Conservation (phyloP, 2,329 filamentous ascomycete genomes). For the Ophiocordyceps camponoti-saundersi region DNA sequence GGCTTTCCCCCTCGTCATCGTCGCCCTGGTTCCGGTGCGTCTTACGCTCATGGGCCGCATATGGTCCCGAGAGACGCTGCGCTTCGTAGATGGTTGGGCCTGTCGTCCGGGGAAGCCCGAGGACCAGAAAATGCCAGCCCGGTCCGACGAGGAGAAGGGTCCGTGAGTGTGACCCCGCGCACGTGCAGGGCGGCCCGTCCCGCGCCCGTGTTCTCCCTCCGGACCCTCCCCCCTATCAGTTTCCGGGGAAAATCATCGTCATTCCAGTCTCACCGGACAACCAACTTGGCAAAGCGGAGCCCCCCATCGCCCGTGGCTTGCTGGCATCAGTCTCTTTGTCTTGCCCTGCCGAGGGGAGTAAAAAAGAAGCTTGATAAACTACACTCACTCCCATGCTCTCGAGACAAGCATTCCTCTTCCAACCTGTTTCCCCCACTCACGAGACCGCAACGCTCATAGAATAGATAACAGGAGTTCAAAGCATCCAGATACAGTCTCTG, state of each 20-base stretch:
- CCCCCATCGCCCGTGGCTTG: no score
- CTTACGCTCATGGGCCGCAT: conserved; percentile 41
- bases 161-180: conserved; percentile 4
- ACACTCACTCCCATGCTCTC: background rate
- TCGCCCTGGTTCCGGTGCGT: conserved; percentile 45
- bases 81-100: conserved; percentile 26
- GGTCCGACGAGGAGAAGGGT: conserved; percentile 1
- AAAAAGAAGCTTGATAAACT: background rate
- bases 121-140: conserved; percentile 10
- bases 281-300: background rate
- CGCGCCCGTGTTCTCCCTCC: background rate
- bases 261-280: background rate
- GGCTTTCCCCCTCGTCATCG: conserved; percentile 46
- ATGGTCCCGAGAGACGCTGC: conserved; percentile 40
- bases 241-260: background rate
- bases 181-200: background rate
- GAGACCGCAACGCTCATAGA: background rate
- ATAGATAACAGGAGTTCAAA: no score
- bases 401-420: background rate
- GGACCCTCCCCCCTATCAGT: no score
- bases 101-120: conserved; percentile 36
- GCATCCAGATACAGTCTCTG: background rate
- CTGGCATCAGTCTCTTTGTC: background rate
- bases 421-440: background rate
- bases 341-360: no score